A percentile compares a stretch with the other conserved stretches of the same genome.
Evolutionary conservation across 1,284 basidiomycete genomes (phyloP).

Genomic region (Meira miltonrushii): DNA sequence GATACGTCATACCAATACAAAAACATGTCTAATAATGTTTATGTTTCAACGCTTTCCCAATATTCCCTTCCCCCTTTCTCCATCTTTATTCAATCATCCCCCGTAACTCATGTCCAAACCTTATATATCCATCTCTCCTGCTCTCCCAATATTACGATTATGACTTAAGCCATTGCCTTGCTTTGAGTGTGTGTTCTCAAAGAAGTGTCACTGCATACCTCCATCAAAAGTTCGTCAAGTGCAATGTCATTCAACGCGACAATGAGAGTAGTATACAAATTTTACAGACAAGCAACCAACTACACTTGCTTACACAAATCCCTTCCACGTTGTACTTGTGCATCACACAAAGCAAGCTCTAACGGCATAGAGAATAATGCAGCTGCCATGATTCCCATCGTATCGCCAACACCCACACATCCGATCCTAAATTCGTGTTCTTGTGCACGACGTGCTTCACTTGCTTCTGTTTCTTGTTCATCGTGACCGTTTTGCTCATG

Average conservation of each 20-base stretch:
- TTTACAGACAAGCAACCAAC: background rate
- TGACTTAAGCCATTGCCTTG: background rate
- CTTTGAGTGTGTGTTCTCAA: too few relatives aligned
- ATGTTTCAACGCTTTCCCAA: background rate
- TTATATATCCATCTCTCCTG: background rate
- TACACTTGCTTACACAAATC: conserved; percentile 41
- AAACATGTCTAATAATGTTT: background rate
- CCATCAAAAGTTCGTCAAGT: background rate
- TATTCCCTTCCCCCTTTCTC: background rate
- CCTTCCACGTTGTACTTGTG: conserved; percentile 32
- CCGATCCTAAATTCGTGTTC: conserved; percentile 51
- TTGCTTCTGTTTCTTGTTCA: conserved; percentile 3
- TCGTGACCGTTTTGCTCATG: conserved; percentile 5
- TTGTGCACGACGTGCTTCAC: conserved; percentile 23
- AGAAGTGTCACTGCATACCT: too few relatives aligned
- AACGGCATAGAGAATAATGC: conserved; percentile 47
- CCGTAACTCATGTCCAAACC: background rate
- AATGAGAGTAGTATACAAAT: background rate
- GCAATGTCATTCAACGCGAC: background rate
- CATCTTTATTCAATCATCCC: background rate
- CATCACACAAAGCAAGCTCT: conserved; percentile 36
- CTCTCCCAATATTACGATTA: background rate
- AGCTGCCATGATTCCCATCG: conserved; percentile 43
- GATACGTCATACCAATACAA: background rate
- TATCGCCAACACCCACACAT: conserved; percentile 47